Conservation (phyloP, 306 rosid genomes). For the Begonia fuchsioides region DNA sequence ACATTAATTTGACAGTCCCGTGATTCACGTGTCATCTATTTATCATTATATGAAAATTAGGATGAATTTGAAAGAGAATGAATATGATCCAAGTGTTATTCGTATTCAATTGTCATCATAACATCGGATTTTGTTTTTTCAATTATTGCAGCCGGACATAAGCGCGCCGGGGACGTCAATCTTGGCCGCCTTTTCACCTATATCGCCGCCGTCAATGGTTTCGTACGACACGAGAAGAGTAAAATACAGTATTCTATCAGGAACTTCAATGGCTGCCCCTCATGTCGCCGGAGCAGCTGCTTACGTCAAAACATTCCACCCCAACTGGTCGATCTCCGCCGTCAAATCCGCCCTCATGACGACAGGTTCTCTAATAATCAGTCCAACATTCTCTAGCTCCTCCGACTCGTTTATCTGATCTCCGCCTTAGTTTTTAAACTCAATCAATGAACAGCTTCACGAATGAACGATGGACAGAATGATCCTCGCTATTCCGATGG, state of each 20-base stretch:
- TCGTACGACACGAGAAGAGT: constrained; percentile 1
- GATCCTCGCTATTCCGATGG: neutral
- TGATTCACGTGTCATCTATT: too few relatives aligned
- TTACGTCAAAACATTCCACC: constrained; percentile 16
- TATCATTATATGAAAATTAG: too few relatives aligned
- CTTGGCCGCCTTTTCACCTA: constrained; percentile 13
- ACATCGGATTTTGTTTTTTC: neutral
- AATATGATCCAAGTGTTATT: too few relatives aligned
- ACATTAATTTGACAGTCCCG: too few relatives aligned
- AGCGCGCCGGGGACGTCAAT: constrained; percentile 20
- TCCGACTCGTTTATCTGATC: neutral
- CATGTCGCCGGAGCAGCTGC: constrained; percentile 23
- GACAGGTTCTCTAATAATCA: constrained; percentile 12
- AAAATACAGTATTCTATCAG: constrained; percentile 8
- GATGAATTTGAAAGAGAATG: too few relatives aligned
- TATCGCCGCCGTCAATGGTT: neutral
- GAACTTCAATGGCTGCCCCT: constrained; percentile 27
- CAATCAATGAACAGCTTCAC: neutral
- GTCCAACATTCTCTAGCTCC: neutral
- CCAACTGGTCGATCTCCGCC: constrained; percentile 16
- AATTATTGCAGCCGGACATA: constrained; percentile 17
- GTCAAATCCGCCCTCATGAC: constrained; percentile 20
- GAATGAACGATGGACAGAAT: neutral
- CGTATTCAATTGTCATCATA: neutral
- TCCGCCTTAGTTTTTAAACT: constrained; percentile 1